Percentiles rank a stretch among this genome's conserved stretches.
phyloP scores from a whole-genome alignment of 2,329 filamentous ascomycete species.

The Leptographium wingfieldii region DNA sequence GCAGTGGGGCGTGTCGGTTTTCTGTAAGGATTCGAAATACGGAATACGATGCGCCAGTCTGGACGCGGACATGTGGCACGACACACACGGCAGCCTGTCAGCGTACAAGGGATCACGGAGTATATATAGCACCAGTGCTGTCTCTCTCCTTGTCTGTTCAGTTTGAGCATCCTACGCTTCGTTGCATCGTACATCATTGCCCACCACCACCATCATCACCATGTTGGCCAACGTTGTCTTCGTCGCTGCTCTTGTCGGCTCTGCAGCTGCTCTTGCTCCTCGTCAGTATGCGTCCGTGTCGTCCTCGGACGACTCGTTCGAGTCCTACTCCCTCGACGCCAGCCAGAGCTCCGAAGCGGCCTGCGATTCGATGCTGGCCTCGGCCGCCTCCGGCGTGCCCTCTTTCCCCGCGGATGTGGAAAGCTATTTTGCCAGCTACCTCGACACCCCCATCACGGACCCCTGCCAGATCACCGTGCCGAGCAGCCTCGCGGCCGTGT shows the following conservation, averaged over 20 bases:
- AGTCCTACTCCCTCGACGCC: slow-evolving; percentile 10
- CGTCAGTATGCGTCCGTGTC: slow-evolving; percentile 2
- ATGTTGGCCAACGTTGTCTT: not conserved
- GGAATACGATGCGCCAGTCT: not conserved
- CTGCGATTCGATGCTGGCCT: slow-evolving; percentile 12
- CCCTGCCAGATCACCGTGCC: slow-evolving; percentile 16
- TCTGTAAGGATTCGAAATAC: not conserved
- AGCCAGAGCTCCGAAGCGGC: not conserved
- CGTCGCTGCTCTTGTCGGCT: slow-evolving; percentile 10
- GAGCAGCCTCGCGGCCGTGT: slow-evolving; percentile 13
- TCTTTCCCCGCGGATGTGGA: slow-evolving; percentile 13
- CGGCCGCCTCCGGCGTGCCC: slow-evolving; percentile 14
- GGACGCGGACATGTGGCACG: not conserved
- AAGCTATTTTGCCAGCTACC: slow-evolving; percentile 6
- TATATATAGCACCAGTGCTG: no score
- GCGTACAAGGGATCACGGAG: no score
- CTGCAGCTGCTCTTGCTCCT: slow-evolving; percentile 11
- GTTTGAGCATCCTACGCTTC: not conserved
- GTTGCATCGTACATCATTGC: not conserved
- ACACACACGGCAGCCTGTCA: no score
- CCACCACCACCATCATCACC: not conserved
- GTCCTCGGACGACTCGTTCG: slow-evolving; percentile 9
- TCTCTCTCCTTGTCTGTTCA: not conserved
- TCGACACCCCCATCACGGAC: slow-evolving; percentile 9
- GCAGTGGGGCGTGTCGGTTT: not conserved